These are phyloP conservation scores for Flagelloscypha sp. DNA, from an alignment of 768 basidiomycete genomes.

Conservation along the genomic window DNA sequence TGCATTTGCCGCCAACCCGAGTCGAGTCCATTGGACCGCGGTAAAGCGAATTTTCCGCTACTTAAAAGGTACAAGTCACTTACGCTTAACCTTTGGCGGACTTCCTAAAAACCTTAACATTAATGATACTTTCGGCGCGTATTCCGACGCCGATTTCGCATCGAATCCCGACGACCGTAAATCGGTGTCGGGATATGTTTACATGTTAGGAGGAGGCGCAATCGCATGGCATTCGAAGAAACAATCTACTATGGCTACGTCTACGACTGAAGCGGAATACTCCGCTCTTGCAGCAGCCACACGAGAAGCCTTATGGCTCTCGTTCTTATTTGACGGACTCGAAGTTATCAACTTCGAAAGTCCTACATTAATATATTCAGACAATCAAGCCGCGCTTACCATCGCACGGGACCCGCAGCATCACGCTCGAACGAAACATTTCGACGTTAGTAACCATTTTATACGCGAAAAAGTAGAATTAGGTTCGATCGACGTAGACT, in stretches of 20 bases:
- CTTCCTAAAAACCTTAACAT: no score
- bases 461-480: slow-evolving; percentile 9
- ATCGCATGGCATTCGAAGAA: slow-evolving; percentile 19
- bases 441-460: slow-evolving; percentile 19
- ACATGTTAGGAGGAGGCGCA: slow-evolving; percentile 12
- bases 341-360: background rate
- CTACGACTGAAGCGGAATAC: slow-evolving; percentile 25
- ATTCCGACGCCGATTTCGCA: slow-evolving; percentile 19
- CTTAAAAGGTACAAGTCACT: slow-evolving; percentile 13
- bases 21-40: slow-evolving; percentile 23
- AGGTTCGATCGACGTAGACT: slow-evolving; percentile 5
- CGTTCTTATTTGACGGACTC: slow-evolving; percentile 10
- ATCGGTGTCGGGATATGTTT: slow-evolving; percentile 20
- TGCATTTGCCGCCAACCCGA: slow-evolving; percentile 19
- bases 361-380: slow-evolving; percentile 8
- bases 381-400: slow-evolving; percentile 19
- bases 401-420: slow-evolving; percentile 14
- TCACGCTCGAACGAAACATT: slow-evolving; percentile 21
- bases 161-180: slow-evolving; percentile 12
- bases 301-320: slow-evolving; percentile 17
- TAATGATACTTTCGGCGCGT: slow-evolving; percentile 4
- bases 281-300: slow-evolving; percentile 18
- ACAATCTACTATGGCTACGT: slow-evolving; percentile 23
- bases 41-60: slow-evolving; percentile 18
- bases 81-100: slow-evolving; percentile 18